Base-by-base conservation (phyloP, 768 basidiomycete genomes). In the Lactifluus hygrophoroides region DNA sequence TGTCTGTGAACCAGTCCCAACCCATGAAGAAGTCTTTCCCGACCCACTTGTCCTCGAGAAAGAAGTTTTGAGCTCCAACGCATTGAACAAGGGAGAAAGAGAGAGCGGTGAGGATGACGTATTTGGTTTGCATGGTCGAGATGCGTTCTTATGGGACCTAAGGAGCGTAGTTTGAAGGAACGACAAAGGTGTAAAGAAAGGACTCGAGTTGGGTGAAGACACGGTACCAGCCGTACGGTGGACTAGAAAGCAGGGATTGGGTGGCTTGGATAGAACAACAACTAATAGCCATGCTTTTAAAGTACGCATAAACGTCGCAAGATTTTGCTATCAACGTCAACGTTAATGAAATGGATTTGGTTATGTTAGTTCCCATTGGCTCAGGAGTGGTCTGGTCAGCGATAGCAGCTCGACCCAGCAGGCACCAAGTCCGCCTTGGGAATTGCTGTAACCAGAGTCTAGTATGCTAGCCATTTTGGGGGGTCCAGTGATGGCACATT, bases 1-100 rank as follows among this genome's bases (percentile, higher is more conserved):
- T 64, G 19, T 67, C 53, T 11, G 75, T 77, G 60, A 80, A 73
- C 77, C 77, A 85, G 1, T 64, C 68, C 73, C 77, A 85, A 4
- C 57, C 59, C 19, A 72, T 51, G 57, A 78, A 72, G 66, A 86
- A 86, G 65, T 72, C 71, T 16, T 55, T 5, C 34, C 76, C 77
- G 44, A 71, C 57, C 66, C 55, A 65, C 27, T 56, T 5, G 46
- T 65, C 54, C 23, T 57, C 17, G 16, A 61, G 57, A 40, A 27
- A 25, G 46, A 56, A 56, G 34, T 27, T 5, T 5, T 47, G 23
- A 17, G 21, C 42, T 1, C 53, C 60, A 23, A 43, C 51, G 16
- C 32, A 43, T 17, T 19, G 51, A 11, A 51, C 25, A 46, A 57
- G 52, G 25, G 46, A 43, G 14, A 53, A 46, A 14, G 28, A 47